These are phyloP conservation scores for Solanum gandarillasii DNA, from an alignment of 257 asterid genomes.

Conservation along the genomic window DNA sequence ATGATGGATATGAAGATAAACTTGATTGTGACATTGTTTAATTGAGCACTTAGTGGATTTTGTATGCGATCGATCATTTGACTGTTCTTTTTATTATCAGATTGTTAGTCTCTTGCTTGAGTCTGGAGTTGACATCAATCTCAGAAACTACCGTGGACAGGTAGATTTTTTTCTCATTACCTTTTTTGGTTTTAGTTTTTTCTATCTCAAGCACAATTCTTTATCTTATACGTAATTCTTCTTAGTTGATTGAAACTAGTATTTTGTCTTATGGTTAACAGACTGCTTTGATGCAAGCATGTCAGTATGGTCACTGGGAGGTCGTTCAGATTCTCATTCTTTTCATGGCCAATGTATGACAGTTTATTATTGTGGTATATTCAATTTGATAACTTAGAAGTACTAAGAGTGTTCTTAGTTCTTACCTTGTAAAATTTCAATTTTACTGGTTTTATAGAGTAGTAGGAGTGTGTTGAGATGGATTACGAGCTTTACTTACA, in stretches of 20 bases:
- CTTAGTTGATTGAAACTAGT: background rate
- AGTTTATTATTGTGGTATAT: slow-evolving; percentile 1
- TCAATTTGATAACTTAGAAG: background rate
- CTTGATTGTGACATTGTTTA: background rate
- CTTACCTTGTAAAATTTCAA: background rate
- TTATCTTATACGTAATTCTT: background rate
- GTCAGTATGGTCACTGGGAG: slow-evolving; percentile 93
- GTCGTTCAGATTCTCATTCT: slow-evolving; percentile 80
- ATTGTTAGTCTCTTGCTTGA: slow-evolving; percentile 70
- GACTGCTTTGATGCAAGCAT: slow-evolving; percentile 97
- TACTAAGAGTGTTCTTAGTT: background rate
- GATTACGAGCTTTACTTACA: slow-evolving; percentile 1
- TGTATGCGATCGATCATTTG: background rate
- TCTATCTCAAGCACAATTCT: background rate
- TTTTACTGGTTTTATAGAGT: background rate
- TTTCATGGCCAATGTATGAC: slow-evolving; percentile 66
- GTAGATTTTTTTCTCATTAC: slow-evolving; percentile 12
- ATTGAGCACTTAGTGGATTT: background rate
- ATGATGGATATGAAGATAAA: background rate
- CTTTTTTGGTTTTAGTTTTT: background rate
- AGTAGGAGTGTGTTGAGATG: background rate
- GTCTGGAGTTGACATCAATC: slow-evolving; percentile 81
- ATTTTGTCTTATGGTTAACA: slow-evolving; percentile 22
- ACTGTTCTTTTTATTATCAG: slow-evolving; percentile 21
- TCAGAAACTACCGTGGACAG: slow-evolving; percentile 86